Base-by-base conservation (phyloP, 148 eudicot species). In the Selenicereus undatus region DNA sequence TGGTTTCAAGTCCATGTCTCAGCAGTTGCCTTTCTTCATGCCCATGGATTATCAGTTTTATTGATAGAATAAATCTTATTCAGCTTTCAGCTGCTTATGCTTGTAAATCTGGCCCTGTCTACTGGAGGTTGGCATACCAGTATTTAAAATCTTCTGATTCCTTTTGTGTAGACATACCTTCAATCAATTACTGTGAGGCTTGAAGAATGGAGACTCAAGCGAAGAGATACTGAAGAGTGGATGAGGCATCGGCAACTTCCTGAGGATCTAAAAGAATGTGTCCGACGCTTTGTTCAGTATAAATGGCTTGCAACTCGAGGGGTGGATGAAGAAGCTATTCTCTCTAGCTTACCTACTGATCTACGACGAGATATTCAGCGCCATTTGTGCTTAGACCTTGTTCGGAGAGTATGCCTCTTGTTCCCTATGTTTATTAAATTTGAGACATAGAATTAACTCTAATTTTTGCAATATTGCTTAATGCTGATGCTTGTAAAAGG, bases 251-350 rank as follows among this genome's bases (percentile, higher is more conserved):
- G 97, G 21, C 95, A 91, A 77, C 95, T 93, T 42, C 97, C 97
- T 71, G 91, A 91, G 82, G 90, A 89, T 88, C 76, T 89, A 83
- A 91, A 81, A 80, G 82, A 88, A 42, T 91, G 95, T 56, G 93
- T 90, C 70, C 82, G 97, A 50, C 89, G 95, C 72, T 93, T 84
- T 88, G 89, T 89, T 80, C 97, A 93, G 79, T 93, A 91, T 69
- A 93, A 91, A 75, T 93, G 97, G 97, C 89, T 93, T 79, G 93
- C 97, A 50, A 93, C 97, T 71, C 88, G 92, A 80, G 97, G 97
- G 39, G 97, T 91, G 17, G 89, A 93, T 74, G 97, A 93, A 83
- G 95, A 93, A 78, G 64, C 97, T 73, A 91, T 88, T 69, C 78
- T 91, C 72, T 85, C 79, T 71, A 86, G 92, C 80, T 86, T 93